Evolutionary conservation across 1,139 yeast species (phyloP), one percentile per base, ranked within the genome.

Genomic region (Zygoascus hellenicus): DNA sequence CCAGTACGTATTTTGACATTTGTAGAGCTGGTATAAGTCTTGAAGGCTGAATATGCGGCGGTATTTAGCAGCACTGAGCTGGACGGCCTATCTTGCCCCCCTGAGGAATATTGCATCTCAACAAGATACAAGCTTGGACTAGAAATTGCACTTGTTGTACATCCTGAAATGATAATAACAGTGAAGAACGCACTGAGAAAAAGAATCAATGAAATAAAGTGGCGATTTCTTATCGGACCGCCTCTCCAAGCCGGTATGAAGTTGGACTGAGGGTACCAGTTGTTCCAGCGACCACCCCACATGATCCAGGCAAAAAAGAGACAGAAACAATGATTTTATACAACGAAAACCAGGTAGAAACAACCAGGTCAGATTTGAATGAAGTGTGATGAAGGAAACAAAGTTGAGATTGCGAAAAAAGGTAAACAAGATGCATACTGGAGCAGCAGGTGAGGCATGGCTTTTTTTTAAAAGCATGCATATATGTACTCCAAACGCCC

Each of bases 1-100:
- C 62, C 60, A 9, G 58, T 46, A 9, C 62, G 51, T 3, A 59
- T 53, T 3, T 43, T 48, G 7, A 59, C 45, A 42, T 55, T 51
- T 1, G 59, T 46, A 36, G 42, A 36, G 29, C 43, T 38, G 22
- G 46, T 53, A 42, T 49, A 39, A 22, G 47, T 31, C 37, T 53
- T 51, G 41, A 54, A 42, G 9, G 46, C 47, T 14, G 50, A 45
- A 42, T 51, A 53, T 11, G 61, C 59, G 9, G 49, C 54, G 17
- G 50, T 42, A 46, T 59, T 58, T 38, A 58, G 48, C 11, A 58
- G 50, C 1, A 54, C 59, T 14, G 51, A 46, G 1, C 45, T 49
- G 19, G 50, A 49, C 3, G 49, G 39, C 11, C 45, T 45, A 9
- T 52, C 51, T 6, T 13, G n/a, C 6, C 51, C 55, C 35, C 49